Evolutionary conservation across 2,329 filamentous ascomycete genomes (phyloP), one percentile per base, ranked within the genome.

Genomic region (Akanthomyces dipterigenus): DNA sequence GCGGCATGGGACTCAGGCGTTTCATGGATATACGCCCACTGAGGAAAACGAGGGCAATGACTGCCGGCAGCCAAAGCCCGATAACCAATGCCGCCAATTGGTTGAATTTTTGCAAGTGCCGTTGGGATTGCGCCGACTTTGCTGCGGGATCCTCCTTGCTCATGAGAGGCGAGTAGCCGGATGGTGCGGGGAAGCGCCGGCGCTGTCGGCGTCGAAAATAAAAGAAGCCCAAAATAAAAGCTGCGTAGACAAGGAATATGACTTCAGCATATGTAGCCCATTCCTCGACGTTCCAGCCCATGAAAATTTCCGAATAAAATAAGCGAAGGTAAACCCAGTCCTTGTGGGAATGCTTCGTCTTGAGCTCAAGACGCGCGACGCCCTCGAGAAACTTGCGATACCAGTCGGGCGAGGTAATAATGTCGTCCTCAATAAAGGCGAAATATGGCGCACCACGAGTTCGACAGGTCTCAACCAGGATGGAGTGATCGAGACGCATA

Each of bases 231-330:
- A 65, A 14, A 9, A 70, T 56, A 5, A 72, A 28, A 0, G 61
- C 56, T 1, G 66, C 63, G 54, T 75, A 75, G 16, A 67, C 63
- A 22, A 69, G 5, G 1, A 69, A 64, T 18, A 73, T 68, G 7
- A 65, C 64, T 50, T 66, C 59, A 2, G 67, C 31, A 45, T 76
- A 75, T 38, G 61, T 64, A 2, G 67, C 66, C 64, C 69, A 69
- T 62, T 75, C 71, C 61, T 75, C 72, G 16, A 65, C 67, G 59
- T 76, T 75, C 74, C 74, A 76, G 5, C 73, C 73, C 67, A 75
- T 72, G 14, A 72, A 67, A 1, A 71, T 64, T 61, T 76, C 74
- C 5, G 73, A 74, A 63, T 76, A 75, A 64, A 76, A 76, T 31
- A 76, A 64, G 1, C 74, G 71, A 2, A 76, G 64, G 60, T 76